Percentiles rank a stretch among this genome's conserved stretches.
phyloP scores from a whole-genome alignment of 768 basidiomycete species.

The Phanerochaete carnosa region DNA sequence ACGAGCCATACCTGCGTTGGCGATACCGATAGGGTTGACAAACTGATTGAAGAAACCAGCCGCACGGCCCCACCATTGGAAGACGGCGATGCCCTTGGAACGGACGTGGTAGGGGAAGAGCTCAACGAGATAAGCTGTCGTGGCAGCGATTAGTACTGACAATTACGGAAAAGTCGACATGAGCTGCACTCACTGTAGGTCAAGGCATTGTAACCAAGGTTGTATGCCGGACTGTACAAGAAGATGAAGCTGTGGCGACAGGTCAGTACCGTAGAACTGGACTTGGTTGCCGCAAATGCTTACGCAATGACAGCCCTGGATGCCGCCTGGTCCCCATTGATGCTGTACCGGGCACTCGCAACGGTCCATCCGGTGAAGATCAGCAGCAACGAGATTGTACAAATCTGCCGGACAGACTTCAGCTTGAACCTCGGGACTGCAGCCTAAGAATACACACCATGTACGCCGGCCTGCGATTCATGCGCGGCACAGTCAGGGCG shows the following conservation, averaged over 20 bases:
- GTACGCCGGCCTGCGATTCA: conserved; percentile 47
- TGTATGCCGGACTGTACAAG: conserved; percentile 53
- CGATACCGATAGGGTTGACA: conserved; percentile 63
- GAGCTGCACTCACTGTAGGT: conserved; percentile 42
- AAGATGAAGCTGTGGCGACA: conserved; percentile 42
- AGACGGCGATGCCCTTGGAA: conserved; percentile 57
- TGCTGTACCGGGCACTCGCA: conserved; percentile 45
- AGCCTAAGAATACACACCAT: conserved; percentile 31
- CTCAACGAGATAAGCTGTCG: conserved; percentile 59
- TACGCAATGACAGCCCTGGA: conserved; percentile 51
- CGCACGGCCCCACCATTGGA: conserved; percentile 54
- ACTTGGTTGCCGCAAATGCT: conserved; percentile 6
- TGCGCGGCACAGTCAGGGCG: conserved; percentile 46
- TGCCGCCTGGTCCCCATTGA: conserved; percentile 38
- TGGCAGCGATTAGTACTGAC: neutral
- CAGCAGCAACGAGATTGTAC: conserved; percentile 43
- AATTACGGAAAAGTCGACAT: neutral
- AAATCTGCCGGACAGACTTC: conserved; percentile 27
- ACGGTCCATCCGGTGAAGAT: conserved; percentile 55
- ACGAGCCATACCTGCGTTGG: conserved; percentile 38
- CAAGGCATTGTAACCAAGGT: conserved; percentile 53
- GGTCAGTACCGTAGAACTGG: neutral
- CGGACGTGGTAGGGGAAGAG: conserved; percentile 64
- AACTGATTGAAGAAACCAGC: conserved; percentile 65
- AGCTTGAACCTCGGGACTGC: neutral